Conservation (phyloP, 805 yeast species). For the Jamesozyma piceae region DNA sequence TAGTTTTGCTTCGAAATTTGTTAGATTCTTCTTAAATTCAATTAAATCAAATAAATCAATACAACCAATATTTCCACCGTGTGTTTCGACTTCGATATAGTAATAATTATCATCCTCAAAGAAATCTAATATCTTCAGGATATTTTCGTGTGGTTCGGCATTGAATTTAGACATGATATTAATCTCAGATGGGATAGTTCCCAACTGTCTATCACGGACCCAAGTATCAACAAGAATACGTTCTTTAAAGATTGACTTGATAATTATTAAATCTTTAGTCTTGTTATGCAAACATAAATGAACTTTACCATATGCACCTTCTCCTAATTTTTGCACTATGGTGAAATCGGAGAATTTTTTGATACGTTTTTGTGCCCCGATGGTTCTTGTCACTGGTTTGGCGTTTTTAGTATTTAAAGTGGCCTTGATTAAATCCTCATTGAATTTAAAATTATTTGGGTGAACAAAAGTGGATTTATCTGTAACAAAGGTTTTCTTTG, state of each 20-base stretch:
- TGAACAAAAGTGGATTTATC: slow-evolving; percentile 22
- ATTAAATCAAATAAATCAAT: slow-evolving; percentile 87
- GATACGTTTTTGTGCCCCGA: slow-evolving; percentile 60
- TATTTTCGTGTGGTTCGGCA: slow-evolving; percentile 72
- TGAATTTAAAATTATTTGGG: slow-evolving; percentile 20
- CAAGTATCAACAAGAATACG: slow-evolving; percentile 91
- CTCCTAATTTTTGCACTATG: slow-evolving; percentile 71
- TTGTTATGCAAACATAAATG: slow-evolving; percentile 59
- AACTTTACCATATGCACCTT: slow-evolving; percentile 94
- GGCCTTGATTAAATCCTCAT: slow-evolving; percentile 18
- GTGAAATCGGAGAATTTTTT: slow-evolving; percentile 64
- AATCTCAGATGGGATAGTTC: slow-evolving; percentile 90
- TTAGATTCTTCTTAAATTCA: slow-evolving; percentile 70
- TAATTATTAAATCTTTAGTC: slow-evolving; percentile 60
- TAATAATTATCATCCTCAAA: slow-evolving; percentile 86
- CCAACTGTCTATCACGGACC: slow-evolving; percentile 84
- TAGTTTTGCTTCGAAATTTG: slow-evolving; percentile 62
- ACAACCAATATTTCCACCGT: slow-evolving; percentile 82
- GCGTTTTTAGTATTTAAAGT: slow-evolving; percentile 3
- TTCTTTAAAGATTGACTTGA: slow-evolving; percentile 83
- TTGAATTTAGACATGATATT: slow-evolving; percentile 75
- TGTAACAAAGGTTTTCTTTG: slow-evolving; percentile 13
- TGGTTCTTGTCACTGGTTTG: slow-evolving; percentile 14
- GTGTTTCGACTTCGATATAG: slow-evolving; percentile 85
- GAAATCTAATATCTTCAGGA: slow-evolving; percentile 74